Evolutionary conservation across 768 basidiomycete species (phyloP).

Genomic region (Dioszegia crocea): DNA sequence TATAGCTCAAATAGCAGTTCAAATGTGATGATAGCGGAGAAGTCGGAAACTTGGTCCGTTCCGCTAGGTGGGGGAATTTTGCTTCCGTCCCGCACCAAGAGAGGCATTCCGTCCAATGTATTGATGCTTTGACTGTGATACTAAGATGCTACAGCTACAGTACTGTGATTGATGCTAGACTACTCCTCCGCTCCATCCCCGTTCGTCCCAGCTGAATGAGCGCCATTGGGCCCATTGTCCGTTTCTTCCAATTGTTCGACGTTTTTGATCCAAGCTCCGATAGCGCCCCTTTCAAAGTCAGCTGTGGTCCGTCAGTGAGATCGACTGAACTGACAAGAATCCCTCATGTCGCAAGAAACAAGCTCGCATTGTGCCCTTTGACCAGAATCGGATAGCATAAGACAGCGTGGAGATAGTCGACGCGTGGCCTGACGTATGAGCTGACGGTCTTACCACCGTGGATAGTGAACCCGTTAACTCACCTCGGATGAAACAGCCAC

Average conservation of each 20-base stretch:
- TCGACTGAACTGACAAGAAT: conserved; percentile 67
- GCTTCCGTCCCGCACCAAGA: background rate
- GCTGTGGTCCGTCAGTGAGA: conserved; percentile 1
- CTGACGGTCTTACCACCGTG: background rate
- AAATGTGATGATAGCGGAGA: background rate
- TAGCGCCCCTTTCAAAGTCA: conserved; percentile 64
- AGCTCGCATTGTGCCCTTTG: conserved; percentile 92
- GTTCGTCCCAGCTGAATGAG: no score
- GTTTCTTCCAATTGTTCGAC: conserved; percentile 55
- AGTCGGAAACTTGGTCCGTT: background rate
- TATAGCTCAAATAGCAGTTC: no score
- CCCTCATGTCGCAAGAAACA: conserved; percentile 97
- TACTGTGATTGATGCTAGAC: background rate
- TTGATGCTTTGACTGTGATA: no score
- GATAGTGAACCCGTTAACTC: conserved; percentile 31
- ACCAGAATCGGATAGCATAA: conserved; percentile 99
- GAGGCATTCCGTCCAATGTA: background rate
- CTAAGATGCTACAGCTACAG: background rate
- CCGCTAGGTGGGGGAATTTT: background rate
- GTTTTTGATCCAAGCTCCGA: conserved; percentile 98
- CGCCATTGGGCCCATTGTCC: background rate
- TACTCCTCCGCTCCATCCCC: no score
- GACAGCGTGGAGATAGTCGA: conserved; percentile 95
- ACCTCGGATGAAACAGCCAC: conserved; percentile 98
- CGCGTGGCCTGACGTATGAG: conserved; percentile 67